Base-by-base conservation (phyloP, 2,329 filamentous ascomycete species). In the Ascochyta viciae-villosae region DNA sequence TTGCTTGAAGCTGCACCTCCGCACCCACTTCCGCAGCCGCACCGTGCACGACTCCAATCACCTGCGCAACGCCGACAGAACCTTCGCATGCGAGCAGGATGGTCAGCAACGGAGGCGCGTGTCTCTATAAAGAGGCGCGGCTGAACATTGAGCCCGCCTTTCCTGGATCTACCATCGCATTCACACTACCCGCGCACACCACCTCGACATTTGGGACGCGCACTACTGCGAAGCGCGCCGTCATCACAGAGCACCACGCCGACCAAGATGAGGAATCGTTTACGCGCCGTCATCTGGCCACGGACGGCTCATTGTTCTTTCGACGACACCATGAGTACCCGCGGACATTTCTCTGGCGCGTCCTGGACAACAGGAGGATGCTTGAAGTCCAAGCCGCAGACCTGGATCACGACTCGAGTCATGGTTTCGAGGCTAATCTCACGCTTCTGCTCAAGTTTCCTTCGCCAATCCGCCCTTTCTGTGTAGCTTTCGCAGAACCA, bases 311-410 rank as follows among this genome's bases (percentile, higher is more conserved):
- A 2, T 84, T 98, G 52, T 96, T 91, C 79, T 92, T 96, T 76
- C 87, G 95, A 51, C 85, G 85, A 74, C 85, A 89, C 74, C 86
- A 89, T 70, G 82, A 85, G 61, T 88, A 89, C 61, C 95, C 95
- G 35, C 88, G 90, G 71, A 91, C 87, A 76, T 96, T 98, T 72
- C 83, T 96, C 43, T 99, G 95, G 95, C 87, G 94, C 65, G 84
- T 98, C 35, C 79, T 97, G 58, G 89, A 96, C 70, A 87, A 91
- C 67, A 87, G 87, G 69, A 90, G 85, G 64, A 82, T 92, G 60
- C 82, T 99, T 65, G 94, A 95, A 77, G 83, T 99, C 46, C 89
- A 91, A 71, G 88, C 87, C 37, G 87, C 91, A 57, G 95, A 99
- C 76, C 79, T 97, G 63, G 89, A 87, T 22, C 73, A 92, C 85